Evolutionary conservation across 768 basidiomycete species (phyloP), one percentile per base, ranked within the genome.

Genomic region (Kwoniella sp.): DNA sequence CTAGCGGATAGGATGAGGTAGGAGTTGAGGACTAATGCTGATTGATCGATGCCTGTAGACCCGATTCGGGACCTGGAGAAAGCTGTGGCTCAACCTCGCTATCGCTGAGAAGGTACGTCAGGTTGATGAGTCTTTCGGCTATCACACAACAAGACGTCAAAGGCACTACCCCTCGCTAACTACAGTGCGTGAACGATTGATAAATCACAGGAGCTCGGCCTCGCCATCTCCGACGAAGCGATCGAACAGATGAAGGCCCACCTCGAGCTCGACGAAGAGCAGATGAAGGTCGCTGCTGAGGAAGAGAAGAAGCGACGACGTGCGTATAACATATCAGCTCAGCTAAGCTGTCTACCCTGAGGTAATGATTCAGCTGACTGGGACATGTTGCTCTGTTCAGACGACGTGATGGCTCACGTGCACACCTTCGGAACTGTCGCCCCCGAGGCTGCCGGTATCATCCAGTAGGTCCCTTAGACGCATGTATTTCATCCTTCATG

Each of bases 371-470:
- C 1, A 37, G 62, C 67, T 67, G 54, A 71, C 55, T 23, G 2
- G 22, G 15, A 9, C 15, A 20, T 51, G 4, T 20, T 25, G 31
- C 28, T 20, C 1, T 17, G 15, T 7, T 28, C 41, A 79, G 78
- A 99, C 83, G 96, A 99, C 82, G 96, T 99, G 50, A 99, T 99
- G 96, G 96, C 96, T 0, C 96, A 99, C 77, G 96, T 99, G 50
- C 93, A 98, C 82, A 96, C 94, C 2, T 99, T 97, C 79, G 94
- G 94, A 4, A 86, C 85, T 51, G 90, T 94, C 58, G 94, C 94
- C 0, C 94, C 94, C 9, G 90, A 91, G 34, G 94, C 94, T 26
- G 93, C 93, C 17, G 92, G 93, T 20, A 95, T 97, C 76, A 96
- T 97, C 71, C 94, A 97, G 91, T 91, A 71, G 65, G 86, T 83